A percentile compares a stretch with the other conserved stretches of the same genome.
phyloP scores from a whole-genome alignment of 78 protist species.

The Emiliania huxleyi region DNA sequence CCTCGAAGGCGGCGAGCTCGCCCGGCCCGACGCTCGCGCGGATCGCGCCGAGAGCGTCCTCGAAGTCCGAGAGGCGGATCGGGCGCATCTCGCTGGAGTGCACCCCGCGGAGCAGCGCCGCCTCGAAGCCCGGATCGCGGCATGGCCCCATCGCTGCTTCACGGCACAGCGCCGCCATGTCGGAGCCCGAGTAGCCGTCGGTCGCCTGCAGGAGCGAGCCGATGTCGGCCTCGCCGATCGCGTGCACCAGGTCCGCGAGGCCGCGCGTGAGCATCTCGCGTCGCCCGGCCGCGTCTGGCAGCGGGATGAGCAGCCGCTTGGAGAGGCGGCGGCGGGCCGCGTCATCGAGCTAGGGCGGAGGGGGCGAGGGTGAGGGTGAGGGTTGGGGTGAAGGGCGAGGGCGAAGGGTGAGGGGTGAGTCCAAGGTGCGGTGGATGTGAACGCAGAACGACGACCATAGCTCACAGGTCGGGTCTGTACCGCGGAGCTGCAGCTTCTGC shows the following conservation, averaged over 20 bases:
- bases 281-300: conserved; percentile 79
- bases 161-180: conserved; percentile 67
- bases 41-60: conserved; percentile 25
- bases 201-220: neutral
- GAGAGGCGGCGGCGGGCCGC: conserved; percentile 83
- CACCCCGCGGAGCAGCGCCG: neutral
- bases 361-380: too few relatives aligned
- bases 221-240: neutral
- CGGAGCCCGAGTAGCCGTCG: conserved; percentile 76
- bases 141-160: conserved; percentile 88
- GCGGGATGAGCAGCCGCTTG: conserved; percentile 78
- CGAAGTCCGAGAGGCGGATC: conserved; percentile 43
- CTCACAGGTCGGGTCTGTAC: too few relatives aligned
- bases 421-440: too few relatives aligned
- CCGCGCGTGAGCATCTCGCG: conserved; percentile 10
- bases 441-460: too few relatives aligned
- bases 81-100: conserved; percentile 32
- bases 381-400: too few relatives aligned
- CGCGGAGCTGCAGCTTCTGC: too few relatives aligned
- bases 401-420: too few relatives aligned
- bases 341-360: conserved; percentile 89
- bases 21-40: conserved; percentile 44
- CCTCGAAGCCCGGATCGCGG: conserved; percentile 55
- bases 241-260: neutral
- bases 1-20: conserved; percentile 25